These are phyloP conservation scores for Pseudogymnoascus sp. DNA, from an alignment of 2,329 filamentous ascomycete species.

Conservation along the genomic window DNA sequence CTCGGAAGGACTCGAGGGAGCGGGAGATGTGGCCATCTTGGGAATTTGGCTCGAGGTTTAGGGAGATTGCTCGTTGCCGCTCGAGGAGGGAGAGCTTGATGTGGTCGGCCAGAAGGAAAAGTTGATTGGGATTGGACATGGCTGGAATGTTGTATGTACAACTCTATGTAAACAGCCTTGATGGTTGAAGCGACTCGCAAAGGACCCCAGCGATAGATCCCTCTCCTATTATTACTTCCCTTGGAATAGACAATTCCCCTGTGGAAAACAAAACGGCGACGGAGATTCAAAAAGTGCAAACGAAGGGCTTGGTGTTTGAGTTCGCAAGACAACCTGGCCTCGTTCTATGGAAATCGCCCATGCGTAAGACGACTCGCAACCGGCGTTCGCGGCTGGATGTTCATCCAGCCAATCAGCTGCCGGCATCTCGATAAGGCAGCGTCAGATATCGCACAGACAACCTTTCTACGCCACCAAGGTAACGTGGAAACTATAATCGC, in stretches of 20 bases:
- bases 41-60: constrained; percentile 61
- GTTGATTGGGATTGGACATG: constrained; percentile 61
- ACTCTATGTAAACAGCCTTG: not conserved
- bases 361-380: not conserved
- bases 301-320: not conserved
- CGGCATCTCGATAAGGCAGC: not conserved
- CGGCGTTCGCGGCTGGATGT: not conserved
- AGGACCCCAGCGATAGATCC: not conserved
- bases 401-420: not conserved
- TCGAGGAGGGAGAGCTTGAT: constrained; percentile 94
- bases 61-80: constrained; percentile 73
- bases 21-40: constrained; percentile 85
- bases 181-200: not conserved
- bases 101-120: constrained; percentile 90
- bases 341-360: not conserved
- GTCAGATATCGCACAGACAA: not conserved
- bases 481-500: not conserved
- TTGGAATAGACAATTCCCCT: not conserved
- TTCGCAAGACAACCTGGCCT: not conserved
- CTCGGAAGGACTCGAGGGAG: constrained; percentile 76
- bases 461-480: not conserved
- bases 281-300: not conserved
- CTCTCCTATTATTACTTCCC: not conserved
- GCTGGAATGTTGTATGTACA: constrained; percentile 12
- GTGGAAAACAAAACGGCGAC: not conserved